Percentiles rank a stretch among this genome's conserved stretches.
Evolutionary conservation across 176 grass and related monocot species (phyloP).

Genomic region (Carex kokanica): DNA sequence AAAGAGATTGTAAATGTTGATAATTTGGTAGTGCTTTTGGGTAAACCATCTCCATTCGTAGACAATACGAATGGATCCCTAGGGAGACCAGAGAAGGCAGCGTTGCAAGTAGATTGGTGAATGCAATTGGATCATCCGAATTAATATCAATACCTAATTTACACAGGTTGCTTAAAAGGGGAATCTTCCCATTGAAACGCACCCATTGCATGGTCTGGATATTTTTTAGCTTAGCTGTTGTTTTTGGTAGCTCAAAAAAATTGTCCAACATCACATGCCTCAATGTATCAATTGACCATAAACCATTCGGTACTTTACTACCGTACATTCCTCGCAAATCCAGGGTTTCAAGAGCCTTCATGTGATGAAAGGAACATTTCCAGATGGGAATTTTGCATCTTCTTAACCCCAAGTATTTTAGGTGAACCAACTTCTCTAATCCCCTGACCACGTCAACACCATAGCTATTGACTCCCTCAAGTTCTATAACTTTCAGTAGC

Average conservation of each 20-base stretch:
- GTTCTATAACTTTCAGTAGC: neutral
- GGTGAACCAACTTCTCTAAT: neutral
- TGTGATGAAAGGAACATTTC: neutral
- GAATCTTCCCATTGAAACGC: neutral
- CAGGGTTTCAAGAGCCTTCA: neutral
- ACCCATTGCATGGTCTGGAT: neutral
- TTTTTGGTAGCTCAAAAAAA: fast-evolving
- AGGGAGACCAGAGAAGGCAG: neutral
- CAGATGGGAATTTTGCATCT: neutral
- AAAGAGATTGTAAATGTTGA: neutral
- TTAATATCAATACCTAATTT: neutral
- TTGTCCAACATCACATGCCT: neutral
- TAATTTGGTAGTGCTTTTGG: neutral
- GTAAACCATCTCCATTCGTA: neutral
- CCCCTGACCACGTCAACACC: neutral
- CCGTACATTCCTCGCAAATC: neutral
- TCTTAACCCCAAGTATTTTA: neutral
- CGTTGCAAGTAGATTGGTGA: neutral
- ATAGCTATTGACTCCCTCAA: neutral
- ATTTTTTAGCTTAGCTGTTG: neutral
- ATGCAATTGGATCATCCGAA: fast-evolving
- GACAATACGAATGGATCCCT: no score
- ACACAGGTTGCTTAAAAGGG: neutral
- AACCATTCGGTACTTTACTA: neutral
- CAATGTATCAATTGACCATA: neutral